Base-by-base conservation (phyloP, 768 basidiomycete genomes). In the Russula dissimulans region DNA sequence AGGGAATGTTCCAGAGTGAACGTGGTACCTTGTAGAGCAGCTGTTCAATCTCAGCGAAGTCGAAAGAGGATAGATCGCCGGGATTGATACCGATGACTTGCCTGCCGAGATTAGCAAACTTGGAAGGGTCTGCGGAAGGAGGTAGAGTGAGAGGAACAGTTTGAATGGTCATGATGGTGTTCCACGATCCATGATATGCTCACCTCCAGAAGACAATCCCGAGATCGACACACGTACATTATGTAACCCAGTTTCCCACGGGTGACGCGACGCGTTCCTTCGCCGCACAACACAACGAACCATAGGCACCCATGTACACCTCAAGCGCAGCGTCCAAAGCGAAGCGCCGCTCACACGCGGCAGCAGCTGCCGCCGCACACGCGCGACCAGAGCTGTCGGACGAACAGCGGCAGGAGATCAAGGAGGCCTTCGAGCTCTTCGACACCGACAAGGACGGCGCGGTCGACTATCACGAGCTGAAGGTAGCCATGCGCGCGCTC, bases 401-500 rank as follows among this genome's bases (percentile, higher is more conserved):
- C 47, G 90, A 93, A 70, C 90, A 92, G 68, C 90, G 90, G 67
- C 90, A 93, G 68, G 97, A 99, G 74, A 95, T 98, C 57, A 94
- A 94, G 72, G 97, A 99, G 69, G 97, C 97, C 0, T 99, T 99
- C 69, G 95, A 98, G 73, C 85, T 99, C 56, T 99, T 99, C 71
- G 97, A 99, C 75, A 91, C 94, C 47, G 97, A 99, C 80, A 97
- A 97, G 78, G 97, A 99, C 69, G 91, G 91, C 38, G 85, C 81
- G 54, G 79, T 98, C 58, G 97, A 97, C 75, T 98, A 98, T 74
- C 97, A 99, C 75, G 97, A 99, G 71, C 81, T 98, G 68, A 99
- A 98, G 74, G 97, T 99, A 68, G 94, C 95, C 54, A 95, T 99
- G 91, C 82, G 97, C 47, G 97, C 97, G 1, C 76, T 99, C 60